Conservation (phyloP, 352 stramenopile species). For the Globisporangium orthogonon region DNA sequence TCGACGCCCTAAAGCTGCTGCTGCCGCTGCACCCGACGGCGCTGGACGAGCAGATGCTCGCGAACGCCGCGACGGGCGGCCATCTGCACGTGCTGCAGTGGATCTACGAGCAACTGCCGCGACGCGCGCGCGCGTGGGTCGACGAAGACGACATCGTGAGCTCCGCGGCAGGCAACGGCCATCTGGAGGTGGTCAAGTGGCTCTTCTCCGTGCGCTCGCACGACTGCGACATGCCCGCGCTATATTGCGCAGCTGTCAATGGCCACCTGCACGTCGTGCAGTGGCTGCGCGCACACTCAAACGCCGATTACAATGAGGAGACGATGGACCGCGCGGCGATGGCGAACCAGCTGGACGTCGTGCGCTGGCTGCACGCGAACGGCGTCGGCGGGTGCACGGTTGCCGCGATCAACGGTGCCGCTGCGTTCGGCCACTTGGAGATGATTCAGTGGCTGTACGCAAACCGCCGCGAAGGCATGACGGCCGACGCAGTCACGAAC, state of each 20-base stretch:
- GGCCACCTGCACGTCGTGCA: slow-evolving; percentile 24
- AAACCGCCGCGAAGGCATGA: slow-evolving; percentile 20
- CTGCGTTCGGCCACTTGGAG: slow-evolving; percentile 29
- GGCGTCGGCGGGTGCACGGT: slow-evolving; percentile 20
- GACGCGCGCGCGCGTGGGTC: not conserved
- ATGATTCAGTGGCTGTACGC: slow-evolving; percentile 29
- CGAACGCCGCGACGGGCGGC: slow-evolving; percentile 1
- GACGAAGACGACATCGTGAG: slow-evolving; percentile 5
- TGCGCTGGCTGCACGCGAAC: slow-evolving; percentile 30
- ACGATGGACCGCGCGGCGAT: slow-evolving; percentile 25
- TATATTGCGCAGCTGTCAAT: slow-evolving; percentile 21
- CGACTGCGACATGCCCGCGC: slow-evolving; percentile 22
- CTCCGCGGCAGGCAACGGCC: slow-evolving; percentile 8
- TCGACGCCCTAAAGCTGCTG: not conserved
- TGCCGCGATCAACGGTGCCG: slow-evolving; percentile 32
- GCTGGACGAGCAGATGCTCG: slow-evolving; percentile 8
- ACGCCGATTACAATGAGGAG: slow-evolving; percentile 19
- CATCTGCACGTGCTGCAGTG: slow-evolving; percentile 12
- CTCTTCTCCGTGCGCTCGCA: slow-evolving; percentile 14
- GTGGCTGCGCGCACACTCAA: slow-evolving; percentile 22
- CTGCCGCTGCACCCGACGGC: slow-evolving; percentile 4
- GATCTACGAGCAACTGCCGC: slow-evolving; percentile 7
- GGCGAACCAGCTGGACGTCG: slow-evolving; percentile 24
- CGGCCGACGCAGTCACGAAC: slow-evolving; percentile 27
- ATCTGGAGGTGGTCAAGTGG: slow-evolving; percentile 19